phyloP scores from a whole-genome alignment of 2,329 filamentous ascomycete species.

The Neofusicoccum sp. region DNA sequence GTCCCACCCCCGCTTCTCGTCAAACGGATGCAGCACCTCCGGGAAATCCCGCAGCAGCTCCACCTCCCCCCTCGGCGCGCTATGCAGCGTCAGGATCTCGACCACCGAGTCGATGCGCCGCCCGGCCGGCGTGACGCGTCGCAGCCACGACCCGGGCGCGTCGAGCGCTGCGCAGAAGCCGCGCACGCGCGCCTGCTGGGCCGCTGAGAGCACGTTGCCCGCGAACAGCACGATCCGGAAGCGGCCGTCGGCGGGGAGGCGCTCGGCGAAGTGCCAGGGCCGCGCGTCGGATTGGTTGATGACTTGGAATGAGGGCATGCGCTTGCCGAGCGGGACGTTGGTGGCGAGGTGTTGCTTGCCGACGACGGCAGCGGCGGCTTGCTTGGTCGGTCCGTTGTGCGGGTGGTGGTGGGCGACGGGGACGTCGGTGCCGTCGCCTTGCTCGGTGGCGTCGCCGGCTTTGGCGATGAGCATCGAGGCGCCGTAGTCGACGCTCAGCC shows the following conservation, averaged over 20 bases:
- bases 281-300: slow-evolving; percentile 57
- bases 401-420: slow-evolving; percentile 22
- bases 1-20: slow-evolving; percentile 39
- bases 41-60: slow-evolving; percentile 44
- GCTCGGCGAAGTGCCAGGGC: slow-evolving; percentile 60
- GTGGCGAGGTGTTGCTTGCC: slow-evolving; percentile 46
- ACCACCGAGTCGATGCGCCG: slow-evolving; percentile 50
- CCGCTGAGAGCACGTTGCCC: slow-evolving; percentile 51
- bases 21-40: slow-evolving; percentile 44
- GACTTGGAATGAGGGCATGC: slow-evolving; percentile 59
- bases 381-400: not conserved
- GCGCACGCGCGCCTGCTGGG: slow-evolving; percentile 47
- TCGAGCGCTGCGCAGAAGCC: slow-evolving; percentile 48
- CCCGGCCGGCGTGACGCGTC: slow-evolving; percentile 40
- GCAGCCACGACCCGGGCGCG: slow-evolving; percentile 42
- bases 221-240: slow-evolving; percentile 63
- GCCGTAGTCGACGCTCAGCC: slow-evolving; percentile 59
- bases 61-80: slow-evolving; percentile 48
- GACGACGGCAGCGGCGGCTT: slow-evolving; percentile 22
- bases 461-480: slow-evolving; percentile 58
- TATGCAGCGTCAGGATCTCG: slow-evolving; percentile 62
- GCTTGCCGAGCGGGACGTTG: slow-evolving; percentile 53
- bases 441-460: slow-evolving; percentile 41
- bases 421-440: slow-evolving; percentile 51
- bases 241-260: slow-evolving; percentile 56